Evolutionary conservation across 345 rosid genomes (phyloP), one percentile per base, ranked within the genome.

Genomic region (Citrus hindsii): DNA sequence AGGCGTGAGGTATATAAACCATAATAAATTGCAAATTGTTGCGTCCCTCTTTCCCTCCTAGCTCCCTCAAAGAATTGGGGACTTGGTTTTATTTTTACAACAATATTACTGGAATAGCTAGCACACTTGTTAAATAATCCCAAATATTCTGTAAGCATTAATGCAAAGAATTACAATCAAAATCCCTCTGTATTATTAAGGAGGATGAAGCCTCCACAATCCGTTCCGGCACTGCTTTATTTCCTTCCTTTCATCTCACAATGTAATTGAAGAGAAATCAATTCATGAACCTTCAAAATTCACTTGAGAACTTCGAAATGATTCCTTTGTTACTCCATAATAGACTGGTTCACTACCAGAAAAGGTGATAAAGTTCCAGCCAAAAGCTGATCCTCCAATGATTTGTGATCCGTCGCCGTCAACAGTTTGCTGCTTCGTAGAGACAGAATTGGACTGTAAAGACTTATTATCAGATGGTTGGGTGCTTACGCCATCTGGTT

Each of bases 381-480:
- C 99, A 77, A 92, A 92, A 35, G 93, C 93, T 0, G 97, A 94
- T 18, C 97, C 94, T 25, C 98, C 99, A n/a, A 90, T 87, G 53
- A 90, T 83, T n/a, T 76, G 64, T 4, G 86, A 70, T 33, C 80
- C 81, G 2, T 77, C 79, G 38, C 73, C 59, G 64, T 80, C 81
- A n/a, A 77, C 84, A 63, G 87, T 56, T 71, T 66, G 85, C 58
- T 14, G 90, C 79, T 80, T 81, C 42, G 71, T 85, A 5, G 80
- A 25, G 40, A 64, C 67, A 56, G 24, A 9, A 37, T 56, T 77
- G 4, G 67, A 71, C 76, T 74, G 84, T 55, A 78, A 77, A 37
- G 63, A 38, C 79, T 66, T 80, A 6, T 66, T 69, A 69, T 85
- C 88, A 65, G 90, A 72, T 37, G 85, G 77, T 68, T 76, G 79